phyloP scores from a whole-genome alignment of 164 flowering plant species.

The Stephania cephalantha region DNA sequence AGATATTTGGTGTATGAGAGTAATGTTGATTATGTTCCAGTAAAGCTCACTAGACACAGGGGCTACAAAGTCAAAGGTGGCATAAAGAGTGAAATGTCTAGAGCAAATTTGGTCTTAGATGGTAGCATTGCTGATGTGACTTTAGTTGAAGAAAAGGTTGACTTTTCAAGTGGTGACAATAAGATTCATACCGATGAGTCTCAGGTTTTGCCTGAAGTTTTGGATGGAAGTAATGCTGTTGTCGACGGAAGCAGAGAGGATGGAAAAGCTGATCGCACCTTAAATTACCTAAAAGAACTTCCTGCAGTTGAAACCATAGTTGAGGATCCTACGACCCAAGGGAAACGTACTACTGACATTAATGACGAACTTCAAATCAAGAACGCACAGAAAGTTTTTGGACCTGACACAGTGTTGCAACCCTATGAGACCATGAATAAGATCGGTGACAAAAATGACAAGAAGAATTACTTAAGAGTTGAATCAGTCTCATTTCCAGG shows the following conservation, averaged over 20 bases:
- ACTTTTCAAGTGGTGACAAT: background rate
- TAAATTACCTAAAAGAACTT: background rate
- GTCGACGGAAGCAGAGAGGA: background rate
- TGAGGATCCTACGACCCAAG: conserved; percentile 5
- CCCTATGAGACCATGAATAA: background rate
- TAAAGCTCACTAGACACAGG: background rate
- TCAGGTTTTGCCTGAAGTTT: background rate
- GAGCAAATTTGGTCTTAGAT: background rate
- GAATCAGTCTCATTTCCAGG: background rate
- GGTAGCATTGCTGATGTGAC: background rate
- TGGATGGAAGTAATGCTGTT: background rate
- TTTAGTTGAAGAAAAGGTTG: background rate
- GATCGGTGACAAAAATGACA: background rate
- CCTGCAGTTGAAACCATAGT: conserved; percentile 1
- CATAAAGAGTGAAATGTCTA: background rate
- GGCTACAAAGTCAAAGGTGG: background rate
- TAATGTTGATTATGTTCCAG: background rate
- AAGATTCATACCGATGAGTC: background rate
- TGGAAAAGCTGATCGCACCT: conserved; percentile 2
- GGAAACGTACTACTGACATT: background rate
- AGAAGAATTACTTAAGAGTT: background rate
- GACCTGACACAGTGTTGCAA: background rate
- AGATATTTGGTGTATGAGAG: conserved; percentile 13
- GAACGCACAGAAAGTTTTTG: background rate
- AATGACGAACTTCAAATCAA: background rate